phyloP scores from a whole-genome alignment of 352 stramenopile genomes.

The Globisporangium cederbergense region DNA sequence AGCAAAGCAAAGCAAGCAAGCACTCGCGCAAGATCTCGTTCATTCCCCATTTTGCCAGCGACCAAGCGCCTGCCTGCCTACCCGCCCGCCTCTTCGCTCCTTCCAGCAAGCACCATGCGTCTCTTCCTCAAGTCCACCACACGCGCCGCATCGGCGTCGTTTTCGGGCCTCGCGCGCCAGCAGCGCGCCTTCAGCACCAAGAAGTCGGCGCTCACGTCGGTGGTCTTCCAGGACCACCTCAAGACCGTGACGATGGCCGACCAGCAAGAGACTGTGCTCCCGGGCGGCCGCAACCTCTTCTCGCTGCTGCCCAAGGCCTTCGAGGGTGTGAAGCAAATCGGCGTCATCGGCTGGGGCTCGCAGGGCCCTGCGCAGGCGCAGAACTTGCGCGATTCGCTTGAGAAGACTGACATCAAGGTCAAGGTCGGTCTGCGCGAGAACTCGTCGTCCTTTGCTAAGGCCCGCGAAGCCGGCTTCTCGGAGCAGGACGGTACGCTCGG shows the following conservation, averaged over 20 bases:
- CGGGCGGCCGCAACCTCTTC: constrained; percentile 92
- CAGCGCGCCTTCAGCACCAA: constrained; percentile 62
- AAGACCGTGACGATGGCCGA: constrained; percentile 79
- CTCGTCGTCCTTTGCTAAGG: constrained; percentile 78
- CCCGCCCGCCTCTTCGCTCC: background rate
- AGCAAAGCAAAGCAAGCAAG: background rate
- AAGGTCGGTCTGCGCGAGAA: constrained; percentile 87
- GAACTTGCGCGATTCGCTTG: constrained; percentile 96
- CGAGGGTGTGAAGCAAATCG: constrained; percentile 95
- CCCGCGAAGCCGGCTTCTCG: constrained; percentile 89
- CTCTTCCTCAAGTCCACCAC: constrained; percentile 63
- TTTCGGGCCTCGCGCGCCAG: constrained; percentile 21
- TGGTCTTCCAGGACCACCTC: constrained; percentile 71
- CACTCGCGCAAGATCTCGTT: background rate
- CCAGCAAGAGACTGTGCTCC: constrained; percentile 69
- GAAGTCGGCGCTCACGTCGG: constrained; percentile 52
- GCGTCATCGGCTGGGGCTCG: constrained; percentile 97
- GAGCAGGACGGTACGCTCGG: constrained; percentile 93
- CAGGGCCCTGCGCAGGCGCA: constrained; percentile 96
- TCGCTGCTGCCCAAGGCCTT: constrained; percentile 94
- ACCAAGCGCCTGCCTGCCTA: constrained; percentile 2
- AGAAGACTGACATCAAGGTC: constrained; percentile 88
- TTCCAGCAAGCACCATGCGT: constrained; percentile 35
- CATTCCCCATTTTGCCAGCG: constrained; percentile 17
- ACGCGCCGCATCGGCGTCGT: constrained; percentile 34